These are phyloP conservation scores for Smallanthus sonchifolius DNA, from an alignment of 129 eudicot genomes.

Conservation along the genomic window DNA sequence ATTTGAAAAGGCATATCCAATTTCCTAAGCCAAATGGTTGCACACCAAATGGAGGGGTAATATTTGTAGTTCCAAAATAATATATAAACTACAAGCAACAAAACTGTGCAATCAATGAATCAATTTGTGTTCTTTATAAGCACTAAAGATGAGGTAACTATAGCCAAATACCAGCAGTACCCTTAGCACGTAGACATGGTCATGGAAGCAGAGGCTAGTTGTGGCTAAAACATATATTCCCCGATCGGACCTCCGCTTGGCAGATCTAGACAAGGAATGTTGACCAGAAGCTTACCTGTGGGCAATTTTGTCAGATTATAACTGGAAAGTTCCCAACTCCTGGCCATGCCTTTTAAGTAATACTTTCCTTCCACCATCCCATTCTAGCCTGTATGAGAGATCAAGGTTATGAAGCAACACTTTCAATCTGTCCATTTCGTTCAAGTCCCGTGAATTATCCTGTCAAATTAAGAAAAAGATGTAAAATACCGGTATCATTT, in stretches of 20 bases:
- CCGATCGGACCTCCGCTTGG: not conserved
- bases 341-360: constrained; percentile 63
- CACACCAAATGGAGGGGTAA: not conserved
- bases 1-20: no score
- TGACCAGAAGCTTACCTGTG: constrained; percentile 5
- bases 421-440: constrained; percentile 64
- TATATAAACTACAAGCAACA: constrained; percentile 2
- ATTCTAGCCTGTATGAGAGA: constrained; percentile 76
- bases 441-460: constrained; percentile 43
- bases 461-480: constrained; percentile 17
- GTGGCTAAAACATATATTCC: not conserved
- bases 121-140: constrained; percentile 17
- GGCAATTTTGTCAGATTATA: constrained; percentile 32
- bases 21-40: not conserved
- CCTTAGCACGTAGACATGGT: constrained; percentile 3
- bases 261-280: not conserved
- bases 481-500: not conserved
- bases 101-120: constrained; percentile 20
- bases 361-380: constrained; percentile 68
- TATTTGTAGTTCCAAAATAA: not conserved
- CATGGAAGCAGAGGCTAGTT: constrained; percentile 9
- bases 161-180: constrained; percentile 13
- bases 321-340: constrained; percentile 71
- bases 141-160: constrained; percentile 17
- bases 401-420: constrained; percentile 84